phyloP scores from a whole-genome alignment of 495 filamentous ascomycete genomes.

The Zalerion maritima region DNA sequence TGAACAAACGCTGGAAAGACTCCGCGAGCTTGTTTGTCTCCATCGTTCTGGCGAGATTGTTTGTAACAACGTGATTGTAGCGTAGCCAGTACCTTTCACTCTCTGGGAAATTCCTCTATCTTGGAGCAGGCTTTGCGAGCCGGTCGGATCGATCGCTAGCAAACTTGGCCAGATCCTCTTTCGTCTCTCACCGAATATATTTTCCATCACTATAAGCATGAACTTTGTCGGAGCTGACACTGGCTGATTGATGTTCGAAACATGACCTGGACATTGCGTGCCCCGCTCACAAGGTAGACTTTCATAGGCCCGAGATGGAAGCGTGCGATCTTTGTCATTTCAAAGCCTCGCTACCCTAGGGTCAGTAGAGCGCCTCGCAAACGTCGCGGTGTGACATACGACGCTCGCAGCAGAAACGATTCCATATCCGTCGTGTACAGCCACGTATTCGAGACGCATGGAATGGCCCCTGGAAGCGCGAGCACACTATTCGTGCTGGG shows the following conservation, averaged over 20 bases:
- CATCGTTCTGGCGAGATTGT: slow-evolving; percentile 5
- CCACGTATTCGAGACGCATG: slow-evolving; percentile 10
- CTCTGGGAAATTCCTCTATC: slow-evolving; percentile 2
- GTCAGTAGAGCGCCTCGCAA: neutral
- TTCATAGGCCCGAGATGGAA: slow-evolving; percentile 12
- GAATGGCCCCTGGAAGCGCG: slow-evolving; percentile 8
- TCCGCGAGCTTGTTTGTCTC: slow-evolving; percentile 3
- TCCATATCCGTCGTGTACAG: slow-evolving; percentile 10
- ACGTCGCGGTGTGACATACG: slow-evolving; percentile 1
- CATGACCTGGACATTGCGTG: slow-evolving; percentile 10
- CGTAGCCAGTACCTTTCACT: slow-evolving; percentile 10
- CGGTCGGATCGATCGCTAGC: slow-evolving; percentile 8
- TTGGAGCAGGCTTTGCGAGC: slow-evolving; percentile 1
- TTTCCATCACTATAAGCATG: slow-evolving; percentile 7
- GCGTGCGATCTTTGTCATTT: slow-evolving; percentile 5
- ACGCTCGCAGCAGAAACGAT: slow-evolving; percentile 6
- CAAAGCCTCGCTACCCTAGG: slow-evolving; percentile 1
- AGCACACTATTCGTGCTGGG: no score
- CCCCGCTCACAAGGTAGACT: slow-evolving; percentile 14
- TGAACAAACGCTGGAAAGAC: slow-evolving; percentile 8
- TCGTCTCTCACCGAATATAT: slow-evolving; percentile 3
- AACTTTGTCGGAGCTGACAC: slow-evolving; percentile 11
- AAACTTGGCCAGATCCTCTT: slow-evolving; percentile 8
- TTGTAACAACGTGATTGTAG: slow-evolving; percentile 7
- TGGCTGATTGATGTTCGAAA: slow-evolving; percentile 7